phyloP scores from a whole-genome alignment of 129 eudicot species.

The Pittosporum tobira region DNA sequence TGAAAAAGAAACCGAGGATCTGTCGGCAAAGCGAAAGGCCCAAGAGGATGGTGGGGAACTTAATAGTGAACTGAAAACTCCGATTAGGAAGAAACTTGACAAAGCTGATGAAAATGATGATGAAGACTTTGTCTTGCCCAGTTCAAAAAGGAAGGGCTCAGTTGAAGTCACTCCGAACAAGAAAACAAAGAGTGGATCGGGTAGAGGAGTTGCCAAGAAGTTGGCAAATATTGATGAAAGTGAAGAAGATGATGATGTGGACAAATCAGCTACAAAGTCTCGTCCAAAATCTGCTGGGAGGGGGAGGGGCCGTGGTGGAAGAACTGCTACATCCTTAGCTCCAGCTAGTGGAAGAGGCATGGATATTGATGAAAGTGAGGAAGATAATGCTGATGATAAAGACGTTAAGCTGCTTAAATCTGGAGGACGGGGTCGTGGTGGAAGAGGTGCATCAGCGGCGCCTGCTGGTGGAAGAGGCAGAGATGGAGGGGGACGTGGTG shows the following conservation, averaged over 20 bases:
- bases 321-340: constrained; percentile 23
- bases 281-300: constrained; percentile 59
- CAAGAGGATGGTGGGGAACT: constrained; percentile 24
- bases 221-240: constrained; percentile 34
- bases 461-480: constrained; percentile 64
- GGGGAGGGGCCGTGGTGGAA: constrained; percentile 85
- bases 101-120: constrained; percentile 46
- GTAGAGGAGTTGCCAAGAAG: constrained; percentile 47
- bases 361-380: constrained; percentile 43
- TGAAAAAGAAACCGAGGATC: constrained; percentile 40
- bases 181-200: constrained; percentile 61
- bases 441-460: constrained; percentile 53
- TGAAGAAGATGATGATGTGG: constrained; percentile 54
- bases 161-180: constrained; percentile 59
- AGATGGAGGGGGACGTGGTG: constrained; percentile 93
- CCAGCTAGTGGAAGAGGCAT: constrained; percentile 25
- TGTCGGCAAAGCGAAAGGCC: constrained; percentile 50
- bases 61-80: constrained; percentile 33
- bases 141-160: constrained; percentile 30
- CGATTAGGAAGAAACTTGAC: constrained; percentile 48
- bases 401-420: constrained; percentile 47
- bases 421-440: constrained; percentile 80
- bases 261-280: constrained; percentile 22
- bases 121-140: constrained; percentile 56
- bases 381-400: constrained; percentile 36